Evolutionary conservation across 1,284 basidiomycete species (phyloP).

Genomic region (Earliella scabrosa): DNA sequence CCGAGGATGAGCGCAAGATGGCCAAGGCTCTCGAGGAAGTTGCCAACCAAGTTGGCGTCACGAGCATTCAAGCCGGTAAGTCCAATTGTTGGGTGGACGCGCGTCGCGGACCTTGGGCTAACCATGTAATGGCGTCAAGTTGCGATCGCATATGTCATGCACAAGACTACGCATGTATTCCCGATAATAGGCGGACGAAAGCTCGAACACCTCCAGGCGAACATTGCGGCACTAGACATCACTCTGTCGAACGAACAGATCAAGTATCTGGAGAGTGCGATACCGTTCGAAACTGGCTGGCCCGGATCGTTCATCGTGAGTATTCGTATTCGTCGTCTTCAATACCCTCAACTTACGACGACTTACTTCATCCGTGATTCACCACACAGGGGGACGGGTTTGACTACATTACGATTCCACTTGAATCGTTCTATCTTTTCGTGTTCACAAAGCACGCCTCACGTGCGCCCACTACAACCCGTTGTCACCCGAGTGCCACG

Average conservation of each 20-base stretch:
- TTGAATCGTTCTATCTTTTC: no score
- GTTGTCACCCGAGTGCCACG: no score
- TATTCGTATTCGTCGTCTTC: no score
- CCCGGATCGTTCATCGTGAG: slow-evolving; percentile 27
- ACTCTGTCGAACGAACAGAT: slow-evolving; percentile 47
- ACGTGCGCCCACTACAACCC: no score
- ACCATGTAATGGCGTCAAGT: slow-evolving; percentile 27
- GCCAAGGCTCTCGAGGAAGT: slow-evolving; percentile 50
- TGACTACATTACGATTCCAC: no score
- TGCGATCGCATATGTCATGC: slow-evolving; percentile 54
- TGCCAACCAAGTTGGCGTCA: slow-evolving; percentile 44
- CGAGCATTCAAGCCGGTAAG: slow-evolving; percentile 31
- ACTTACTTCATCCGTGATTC: no score
- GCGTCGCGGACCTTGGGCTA: slow-evolving; percentile 18
- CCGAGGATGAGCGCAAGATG: slow-evolving; percentile 43
- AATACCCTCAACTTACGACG: no score
- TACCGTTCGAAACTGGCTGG: slow-evolving; percentile 51
- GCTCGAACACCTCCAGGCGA: slow-evolving; percentile 50
- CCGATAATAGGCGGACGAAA: slow-evolving; percentile 52
- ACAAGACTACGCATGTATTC: slow-evolving; percentile 53
- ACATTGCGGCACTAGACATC: slow-evolving; percentile 52
- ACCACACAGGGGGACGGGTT: no score
- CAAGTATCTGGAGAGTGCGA: slow-evolving; percentile 43
- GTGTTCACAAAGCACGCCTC: no score
- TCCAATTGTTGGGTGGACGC: no score